Evolutionary conservation across 306 rosid genomes (phyloP), one percentile per base, ranked within the genome.

Genomic region (Sechiopsis laciniata): DNA sequence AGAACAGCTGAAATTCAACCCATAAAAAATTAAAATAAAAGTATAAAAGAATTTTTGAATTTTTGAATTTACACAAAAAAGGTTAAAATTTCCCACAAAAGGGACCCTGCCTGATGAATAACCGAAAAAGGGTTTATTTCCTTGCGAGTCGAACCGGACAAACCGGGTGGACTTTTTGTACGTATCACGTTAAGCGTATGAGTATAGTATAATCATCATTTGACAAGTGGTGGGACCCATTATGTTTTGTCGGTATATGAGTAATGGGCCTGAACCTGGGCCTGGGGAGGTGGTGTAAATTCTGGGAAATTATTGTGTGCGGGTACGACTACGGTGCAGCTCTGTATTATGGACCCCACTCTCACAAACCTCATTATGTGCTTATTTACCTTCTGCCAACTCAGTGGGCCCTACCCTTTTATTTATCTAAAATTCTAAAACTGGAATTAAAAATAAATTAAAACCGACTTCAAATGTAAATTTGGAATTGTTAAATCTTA

Each of bases 271-370:
- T 19, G 72, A 35, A 32, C 37, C 72, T 68, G 17, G 35, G 6
- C 24, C 17, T 5, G 54, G 58, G 72, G 73, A 67, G 48, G 48
- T 67, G 37, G 4, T 32, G 37, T 32, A 1, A 32, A 32, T 32
- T 32, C 37, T 32, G 37, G 37, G 37, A 32, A 32, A 32, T 32
- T 32, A 32, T 32, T 32, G 72, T 50, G 35, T 20, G 21, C 52
- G 42, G 73, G 58, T 48, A 69, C 73, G 58, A 22, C 73, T 50
- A 68, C 19, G 73, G 56, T 68, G 73, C 56, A 46, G 57, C 72
- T 17, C 58, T 69, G 32, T 48, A 3, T 22, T 11, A 7, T 46
- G 73, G 73, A 48, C 73, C 73, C 73, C 73, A 69, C 72, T 67
- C 5, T 65, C 55, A 10, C 55, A 67, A 12, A 55, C 15, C 42